Conservation (phyloP, 2,329 filamentous ascomycete genomes). For the Phialophora expanda region DNA sequence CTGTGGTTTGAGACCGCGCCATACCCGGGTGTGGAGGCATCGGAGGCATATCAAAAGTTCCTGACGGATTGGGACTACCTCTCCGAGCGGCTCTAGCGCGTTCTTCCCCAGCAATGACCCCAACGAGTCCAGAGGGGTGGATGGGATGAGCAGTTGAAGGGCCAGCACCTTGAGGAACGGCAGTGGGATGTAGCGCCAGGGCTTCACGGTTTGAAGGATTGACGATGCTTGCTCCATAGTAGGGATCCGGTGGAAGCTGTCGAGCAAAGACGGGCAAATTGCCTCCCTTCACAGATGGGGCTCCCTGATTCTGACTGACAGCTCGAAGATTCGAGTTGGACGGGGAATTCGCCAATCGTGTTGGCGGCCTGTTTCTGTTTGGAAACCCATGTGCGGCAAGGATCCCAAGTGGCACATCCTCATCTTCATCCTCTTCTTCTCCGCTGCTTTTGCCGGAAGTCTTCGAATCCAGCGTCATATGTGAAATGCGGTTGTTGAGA, state of each 20-base stretch:
- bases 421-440: constrained; percentile 73
- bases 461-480: constrained; percentile 44
- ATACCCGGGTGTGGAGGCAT: constrained; percentile 41
- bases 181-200: constrained; percentile 66
- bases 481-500: constrained; percentile 46
- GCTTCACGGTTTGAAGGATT: constrained; percentile 75
- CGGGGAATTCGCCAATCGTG: constrained; percentile 65
- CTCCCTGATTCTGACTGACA: constrained; percentile 55
- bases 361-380: constrained; percentile 74
- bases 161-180: constrained; percentile 27
- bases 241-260: constrained; percentile 82
- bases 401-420: constrained; percentile 85
- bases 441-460: constrained; percentile 48
- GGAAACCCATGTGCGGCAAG: constrained; percentile 89
- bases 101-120: constrained; percentile 86
- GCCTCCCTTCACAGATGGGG: constrained; percentile 61
- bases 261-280: constrained; percentile 81
- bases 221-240: constrained; percentile 77
- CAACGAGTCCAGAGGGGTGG: constrained; percentile 79
- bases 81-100: constrained; percentile 76
- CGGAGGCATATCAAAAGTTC: constrained; percentile 45
- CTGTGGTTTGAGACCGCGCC: constrained; percentile 48
- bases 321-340: constrained; percentile 71
- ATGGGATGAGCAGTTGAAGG: constrained; percentile 41
- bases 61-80: constrained; percentile 73